phyloP scores from a whole-genome alignment of 2,329 filamentous ascomycete species.

The Dactylellina leptospora region DNA sequence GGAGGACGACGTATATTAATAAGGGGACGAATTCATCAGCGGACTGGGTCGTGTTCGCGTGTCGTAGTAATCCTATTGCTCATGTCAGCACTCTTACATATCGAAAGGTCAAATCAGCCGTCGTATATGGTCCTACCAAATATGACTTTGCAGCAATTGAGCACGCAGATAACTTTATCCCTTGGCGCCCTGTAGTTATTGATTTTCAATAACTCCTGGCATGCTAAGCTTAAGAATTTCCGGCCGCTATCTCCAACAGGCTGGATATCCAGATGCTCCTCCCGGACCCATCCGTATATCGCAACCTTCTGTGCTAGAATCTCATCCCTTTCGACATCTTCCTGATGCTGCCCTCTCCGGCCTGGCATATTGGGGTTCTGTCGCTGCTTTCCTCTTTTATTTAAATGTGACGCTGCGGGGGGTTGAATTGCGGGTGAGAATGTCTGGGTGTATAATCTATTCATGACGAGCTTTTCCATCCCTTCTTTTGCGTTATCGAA shows the following conservation, averaged over 20 bases:
- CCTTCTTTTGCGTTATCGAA: conserved; percentile 98
- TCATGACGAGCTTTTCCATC: conserved; percentile 99
- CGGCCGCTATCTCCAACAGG: conserved; percentile 83
- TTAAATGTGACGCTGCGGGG: conserved; percentile 75
- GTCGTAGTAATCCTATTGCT: conserved; percentile 77
- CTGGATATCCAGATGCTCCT: conserved; percentile 92
- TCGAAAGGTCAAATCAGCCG: not conserved
- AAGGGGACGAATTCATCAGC: conserved; percentile 95
- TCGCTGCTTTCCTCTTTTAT: conserved; percentile 71
- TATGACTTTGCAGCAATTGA: conserved; percentile 99
- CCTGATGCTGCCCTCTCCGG: conserved; percentile 93
- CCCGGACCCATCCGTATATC: conserved; percentile 93
- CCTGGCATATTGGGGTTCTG: conserved; percentile 66
- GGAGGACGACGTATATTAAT: conserved; percentile 92
- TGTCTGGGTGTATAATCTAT: conserved; percentile 90
- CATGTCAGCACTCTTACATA: not conserved
- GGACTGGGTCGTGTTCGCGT: conserved; percentile 90
- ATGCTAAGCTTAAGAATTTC: conserved; percentile 83
- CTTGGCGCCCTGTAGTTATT: conserved; percentile 95
- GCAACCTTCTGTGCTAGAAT: conserved; percentile 95
- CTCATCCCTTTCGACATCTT: conserved; percentile 95
- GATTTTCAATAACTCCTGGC: conserved; percentile 88
- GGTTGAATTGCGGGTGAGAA: conserved; percentile 93
- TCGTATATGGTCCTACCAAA: conserved; percentile 71
- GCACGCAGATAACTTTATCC: conserved; percentile 97